Base-by-base conservation (phyloP, 2,329 filamentous ascomycete species). In the Aspergillus costaricaensis region DNA sequence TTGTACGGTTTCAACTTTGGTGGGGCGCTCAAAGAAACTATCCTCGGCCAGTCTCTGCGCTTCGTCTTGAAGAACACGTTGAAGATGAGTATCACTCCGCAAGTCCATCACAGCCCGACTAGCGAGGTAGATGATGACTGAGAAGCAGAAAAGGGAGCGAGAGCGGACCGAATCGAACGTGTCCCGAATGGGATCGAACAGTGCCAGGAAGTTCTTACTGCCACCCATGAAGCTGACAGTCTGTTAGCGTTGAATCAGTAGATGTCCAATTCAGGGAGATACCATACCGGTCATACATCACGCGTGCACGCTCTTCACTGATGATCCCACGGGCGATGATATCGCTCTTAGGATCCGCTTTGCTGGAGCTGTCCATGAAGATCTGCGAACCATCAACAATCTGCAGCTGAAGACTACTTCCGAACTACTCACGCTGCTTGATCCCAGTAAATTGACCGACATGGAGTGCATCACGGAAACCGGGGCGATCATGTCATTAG, bases 401-500 rank as follows among this genome's bases (percentile, higher is more conserved):
- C 1, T 36, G 4, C 12, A 15, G 32, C 5, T 6, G 30, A 27
- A 23, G 4, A 27, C 3, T 2, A 3, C 4, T 19, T 57, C 25
- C 36, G 7, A 14, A 14, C 5, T 9, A 15, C 70, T 65, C 30
- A 73, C 70, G 58, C 70, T 65, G 44, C 71, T 70, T 8, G 68
- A 68, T 9, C 66, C 73, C 1, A 71, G 54, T 14, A 75, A 59
- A 43, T 74, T 75, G 21, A 75, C 71, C 9, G 73, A 75, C 73
- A 75, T 74, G 1, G 73, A 74, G 59, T 75, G 73, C 58, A 74
- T 68, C 2, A 68, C 72, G 9, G 73, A 75, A 2, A 67, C 69
- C 1, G 73, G 73, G 5, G 73, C 73, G 41, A 75, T 74, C 73
- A 75, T 74, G 53, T 75, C 73, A 56, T 73, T 72, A 1, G 73